These are phyloP conservation scores for Dryadomyces quercivorus DNA, from an alignment of 2,329 filamentous ascomycete species.

Conservation along the genomic window DNA sequence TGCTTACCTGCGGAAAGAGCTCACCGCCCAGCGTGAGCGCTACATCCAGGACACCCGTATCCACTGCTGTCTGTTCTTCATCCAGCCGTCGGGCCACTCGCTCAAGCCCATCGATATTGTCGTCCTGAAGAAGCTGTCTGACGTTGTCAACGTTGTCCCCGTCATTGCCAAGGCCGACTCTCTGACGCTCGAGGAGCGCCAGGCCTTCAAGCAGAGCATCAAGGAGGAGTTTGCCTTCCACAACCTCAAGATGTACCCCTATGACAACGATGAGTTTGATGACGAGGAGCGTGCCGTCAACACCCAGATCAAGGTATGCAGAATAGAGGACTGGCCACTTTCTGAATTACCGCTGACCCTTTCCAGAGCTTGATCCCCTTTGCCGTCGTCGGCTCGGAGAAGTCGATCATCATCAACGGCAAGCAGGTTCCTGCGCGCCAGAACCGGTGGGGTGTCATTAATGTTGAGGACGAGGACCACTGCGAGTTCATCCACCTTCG, in stretches of 20 bases:
- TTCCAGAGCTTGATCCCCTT: slow-evolving; percentile 82
- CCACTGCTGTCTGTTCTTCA: slow-evolving; percentile 99
- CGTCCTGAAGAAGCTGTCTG: slow-evolving; percentile 97
- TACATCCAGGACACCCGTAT: slow-evolving; percentile 99
- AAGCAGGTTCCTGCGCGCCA: slow-evolving; percentile 96
- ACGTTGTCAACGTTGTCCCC: slow-evolving; percentile 97
- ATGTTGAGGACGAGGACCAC: slow-evolving; percentile 98
- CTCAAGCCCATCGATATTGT: slow-evolving; percentile 99
- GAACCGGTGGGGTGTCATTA: slow-evolving; percentile 99
- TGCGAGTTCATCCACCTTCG: slow-evolving; percentile 98
- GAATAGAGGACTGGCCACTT: not conserved
- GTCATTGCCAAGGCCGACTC: slow-evolving; percentile 98
- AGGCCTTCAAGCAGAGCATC: slow-evolving; percentile 96
- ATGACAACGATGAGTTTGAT: slow-evolving; percentile 98
- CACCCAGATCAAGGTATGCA: slow-evolving; percentile 81
- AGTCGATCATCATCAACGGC: slow-evolving; percentile 92
- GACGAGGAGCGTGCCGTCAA: slow-evolving; percentile 92
- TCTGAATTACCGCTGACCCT: not conserved
- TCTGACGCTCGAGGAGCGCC: slow-evolving; percentile 87
- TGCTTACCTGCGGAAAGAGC: slow-evolving; percentile 96
- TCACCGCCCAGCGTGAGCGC: slow-evolving; percentile 95
- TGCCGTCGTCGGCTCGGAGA: slow-evolving; percentile 94
- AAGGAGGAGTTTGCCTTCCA: slow-evolving; percentile 99
- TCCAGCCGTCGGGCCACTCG: slow-evolving; percentile 94
- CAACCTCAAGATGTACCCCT: slow-evolving; percentile 99